Percentiles rank a stretch among this genome's conserved stretches.
phyloP scores from a whole-genome alignment of 2,329 filamentous ascomycete genomes.

The Eutypa lata region DNA sequence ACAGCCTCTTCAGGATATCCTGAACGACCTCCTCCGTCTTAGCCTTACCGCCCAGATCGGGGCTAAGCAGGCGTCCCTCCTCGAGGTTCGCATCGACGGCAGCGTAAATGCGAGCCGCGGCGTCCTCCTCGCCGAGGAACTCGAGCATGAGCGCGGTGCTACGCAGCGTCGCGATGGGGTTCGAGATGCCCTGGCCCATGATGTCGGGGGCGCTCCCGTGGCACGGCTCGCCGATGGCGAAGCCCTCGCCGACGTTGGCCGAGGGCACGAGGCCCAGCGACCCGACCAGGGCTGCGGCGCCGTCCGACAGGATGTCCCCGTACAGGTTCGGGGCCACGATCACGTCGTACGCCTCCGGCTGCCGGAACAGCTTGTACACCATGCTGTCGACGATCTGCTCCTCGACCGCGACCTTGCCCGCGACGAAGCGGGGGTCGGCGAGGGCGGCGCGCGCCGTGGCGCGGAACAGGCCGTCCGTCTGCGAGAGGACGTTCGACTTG shows the following conservation, averaged over 20 bases:
- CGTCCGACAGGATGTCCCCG: conserved; percentile 94
- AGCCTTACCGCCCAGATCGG: conserved; percentile 85
- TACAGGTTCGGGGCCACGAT: conserved; percentile 98
- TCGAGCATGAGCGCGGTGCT: conserved; percentile 94
- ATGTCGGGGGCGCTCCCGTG: conserved; percentile 97
- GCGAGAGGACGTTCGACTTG: conserved; percentile 95
- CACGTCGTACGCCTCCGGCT: conserved; percentile 92
- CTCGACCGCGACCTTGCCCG: conserved; percentile 63
- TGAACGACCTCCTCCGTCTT: conserved; percentile 82
- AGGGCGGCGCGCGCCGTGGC: conserved; percentile 73
- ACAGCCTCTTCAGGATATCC: conserved; percentile 82
- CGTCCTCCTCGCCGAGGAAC: conserved; percentile 83
- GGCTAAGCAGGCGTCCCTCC: conserved; percentile 77
- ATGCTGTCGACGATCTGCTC: conserved; percentile 99
- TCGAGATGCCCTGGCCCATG: conserved; percentile 86
- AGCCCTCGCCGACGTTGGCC: conserved; percentile 90
- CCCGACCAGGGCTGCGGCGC: conserved; percentile 89
- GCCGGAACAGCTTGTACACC: conserved; percentile 99
- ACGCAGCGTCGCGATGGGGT: conserved; percentile 91
- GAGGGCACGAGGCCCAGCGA: conserved; percentile 88
- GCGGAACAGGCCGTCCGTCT: conserved; percentile 95
- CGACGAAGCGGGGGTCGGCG: conserved; percentile 61
- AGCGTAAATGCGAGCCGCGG: conserved; percentile 84
- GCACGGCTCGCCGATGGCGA: conserved; percentile 97
- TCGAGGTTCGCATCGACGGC: conserved; percentile 89